phyloP scores from a whole-genome alignment of 2,329 filamentous ascomycete species.

The Xenoacremonium recifei region DNA sequence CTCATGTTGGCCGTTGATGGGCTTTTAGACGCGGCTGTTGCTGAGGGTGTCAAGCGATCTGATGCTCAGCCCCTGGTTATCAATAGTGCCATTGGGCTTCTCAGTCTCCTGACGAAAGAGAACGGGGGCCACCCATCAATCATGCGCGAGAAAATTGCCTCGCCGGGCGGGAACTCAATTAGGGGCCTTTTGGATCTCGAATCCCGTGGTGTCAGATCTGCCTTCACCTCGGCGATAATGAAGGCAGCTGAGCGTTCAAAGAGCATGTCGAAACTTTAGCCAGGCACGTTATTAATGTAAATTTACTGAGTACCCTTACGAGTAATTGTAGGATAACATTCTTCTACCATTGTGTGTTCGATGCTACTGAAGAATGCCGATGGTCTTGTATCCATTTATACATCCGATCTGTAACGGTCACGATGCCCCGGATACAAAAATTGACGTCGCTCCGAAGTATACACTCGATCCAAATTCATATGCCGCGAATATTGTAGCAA shows the following conservation, averaged over 20 bases:
- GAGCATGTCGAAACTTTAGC: constrained; percentile 2
- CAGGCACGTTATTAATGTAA: no score
- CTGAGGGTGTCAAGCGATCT: constrained; percentile 9
- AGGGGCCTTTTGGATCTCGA: constrained; percentile 8
- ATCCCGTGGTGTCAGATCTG: constrained; percentile 5
- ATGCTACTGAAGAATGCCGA: no score
- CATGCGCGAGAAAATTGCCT: constrained; percentile 12
- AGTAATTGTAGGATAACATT: no score
- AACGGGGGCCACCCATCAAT: constrained; percentile 9
- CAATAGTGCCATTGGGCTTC: constrained; percentile 10
- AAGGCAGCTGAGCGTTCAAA: constrained; percentile 9
- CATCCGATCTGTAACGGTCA: no score
- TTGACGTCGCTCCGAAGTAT: no score
- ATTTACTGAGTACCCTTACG: no score
- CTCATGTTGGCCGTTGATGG: constrained; percentile 10
- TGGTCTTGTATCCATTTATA: no score
- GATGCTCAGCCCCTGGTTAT: constrained; percentile 8
- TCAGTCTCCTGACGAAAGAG: constrained; percentile 8
- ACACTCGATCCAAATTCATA: no score
- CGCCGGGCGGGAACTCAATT: constrained; percentile 10
- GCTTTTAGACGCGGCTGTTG: constrained; percentile 10
- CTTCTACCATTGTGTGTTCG: no score
- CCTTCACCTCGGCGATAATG: constrained; percentile 7
- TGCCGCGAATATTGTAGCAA: no score
- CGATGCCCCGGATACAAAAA: no score